Conservation (phyloP, 768 basidiomycete genomes). For the Amanita jacksonii region DNA sequence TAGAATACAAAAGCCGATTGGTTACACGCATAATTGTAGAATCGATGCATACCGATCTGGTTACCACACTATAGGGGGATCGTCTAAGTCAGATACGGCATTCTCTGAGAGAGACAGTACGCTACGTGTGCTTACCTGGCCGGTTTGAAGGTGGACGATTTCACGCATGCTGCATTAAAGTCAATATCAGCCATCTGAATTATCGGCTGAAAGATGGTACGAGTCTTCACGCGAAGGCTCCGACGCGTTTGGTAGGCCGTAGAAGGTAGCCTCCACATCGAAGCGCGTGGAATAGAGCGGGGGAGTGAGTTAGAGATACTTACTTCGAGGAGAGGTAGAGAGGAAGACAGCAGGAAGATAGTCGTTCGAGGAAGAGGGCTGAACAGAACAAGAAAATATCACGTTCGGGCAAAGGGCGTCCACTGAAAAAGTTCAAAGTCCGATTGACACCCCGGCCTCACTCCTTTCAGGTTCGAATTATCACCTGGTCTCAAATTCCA, state of each 20-base stretch:
- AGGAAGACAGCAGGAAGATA: constrained; percentile 22
- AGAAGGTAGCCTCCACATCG: constrained; percentile 9
- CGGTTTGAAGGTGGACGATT: constrained; percentile 99
- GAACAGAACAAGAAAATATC: constrained; percentile 37
- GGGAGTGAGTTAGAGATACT: constrained; percentile 16
- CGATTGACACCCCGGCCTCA: constrained; percentile 29
- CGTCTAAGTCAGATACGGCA: constrained; percentile 16
- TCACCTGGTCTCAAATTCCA: no score
- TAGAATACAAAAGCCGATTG: constrained; percentile 20
- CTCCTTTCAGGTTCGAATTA: no score
- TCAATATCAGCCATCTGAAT: constrained; percentile 22
- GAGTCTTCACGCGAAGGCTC: constrained; percentile 31
- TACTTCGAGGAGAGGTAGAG: constrained; percentile 31
- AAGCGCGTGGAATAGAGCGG: constrained; percentile 2
- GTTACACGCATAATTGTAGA: constrained; percentile 11
- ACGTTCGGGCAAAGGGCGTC: constrained; percentile 28
- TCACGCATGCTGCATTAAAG: constrained; percentile 77
- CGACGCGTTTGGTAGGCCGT: constrained; percentile 17
- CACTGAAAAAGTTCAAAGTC: constrained; percentile 33
- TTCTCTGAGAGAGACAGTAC: constrained; percentile 16
- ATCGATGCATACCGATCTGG: constrained; percentile 78
- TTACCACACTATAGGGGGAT: constrained; percentile 72
- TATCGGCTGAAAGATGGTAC: constrained; percentile 32
- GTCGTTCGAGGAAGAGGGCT: constrained; percentile 34
- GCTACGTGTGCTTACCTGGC: constrained; percentile 62